phyloP scores from a whole-genome alignment of 2,329 filamentous ascomycete genomes.

The Simplicillium aogashimaense region DNA sequence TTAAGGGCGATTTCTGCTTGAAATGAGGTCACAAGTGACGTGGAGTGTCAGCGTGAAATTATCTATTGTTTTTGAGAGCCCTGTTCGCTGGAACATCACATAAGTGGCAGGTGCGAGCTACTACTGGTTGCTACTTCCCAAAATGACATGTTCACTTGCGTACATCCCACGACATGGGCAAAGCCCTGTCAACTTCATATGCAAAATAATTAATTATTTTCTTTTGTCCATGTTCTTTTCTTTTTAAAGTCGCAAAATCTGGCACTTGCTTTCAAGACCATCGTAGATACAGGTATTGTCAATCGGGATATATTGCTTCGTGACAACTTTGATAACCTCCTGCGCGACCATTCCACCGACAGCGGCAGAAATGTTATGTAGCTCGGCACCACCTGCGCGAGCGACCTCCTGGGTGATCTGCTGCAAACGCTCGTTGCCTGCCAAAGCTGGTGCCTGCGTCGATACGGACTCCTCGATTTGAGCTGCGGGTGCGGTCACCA shows the following conservation, averaged over 20 bases:
- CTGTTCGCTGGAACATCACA: too few relatives aligned
- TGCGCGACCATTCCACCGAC: conserved; percentile 92
- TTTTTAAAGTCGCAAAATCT: conserved; percentile 41
- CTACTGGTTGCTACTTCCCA: not conserved
- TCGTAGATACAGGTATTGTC: conserved; percentile 65
- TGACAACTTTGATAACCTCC: conserved; percentile 85
- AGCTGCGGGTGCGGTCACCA: conserved; percentile 31
- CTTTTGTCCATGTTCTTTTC: too few relatives aligned
- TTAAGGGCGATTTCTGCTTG: not conserved
- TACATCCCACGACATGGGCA: too few relatives aligned
- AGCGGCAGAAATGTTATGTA: conserved; percentile 86
- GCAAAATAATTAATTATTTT: too few relatives aligned
- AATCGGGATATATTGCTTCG: conserved; percentile 61
- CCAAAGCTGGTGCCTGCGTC: conserved; percentile 34
- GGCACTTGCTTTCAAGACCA: conserved; percentile 53
- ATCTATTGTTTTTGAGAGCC: too few relatives aligned
- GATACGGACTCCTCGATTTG: conserved; percentile 41
- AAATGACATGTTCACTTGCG: too few relatives aligned
- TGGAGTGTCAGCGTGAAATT: too few relatives aligned
- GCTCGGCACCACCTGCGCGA: conserved; percentile 70
- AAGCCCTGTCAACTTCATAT: not conserved
- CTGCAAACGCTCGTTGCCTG: conserved; percentile 36
- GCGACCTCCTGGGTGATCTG: conserved; percentile 57
- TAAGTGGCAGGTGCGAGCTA: too few relatives aligned
- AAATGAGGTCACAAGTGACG: too few relatives aligned